Conservation (phyloP, 805 yeast genomes). For the Limtongia smithiae region DNA sequence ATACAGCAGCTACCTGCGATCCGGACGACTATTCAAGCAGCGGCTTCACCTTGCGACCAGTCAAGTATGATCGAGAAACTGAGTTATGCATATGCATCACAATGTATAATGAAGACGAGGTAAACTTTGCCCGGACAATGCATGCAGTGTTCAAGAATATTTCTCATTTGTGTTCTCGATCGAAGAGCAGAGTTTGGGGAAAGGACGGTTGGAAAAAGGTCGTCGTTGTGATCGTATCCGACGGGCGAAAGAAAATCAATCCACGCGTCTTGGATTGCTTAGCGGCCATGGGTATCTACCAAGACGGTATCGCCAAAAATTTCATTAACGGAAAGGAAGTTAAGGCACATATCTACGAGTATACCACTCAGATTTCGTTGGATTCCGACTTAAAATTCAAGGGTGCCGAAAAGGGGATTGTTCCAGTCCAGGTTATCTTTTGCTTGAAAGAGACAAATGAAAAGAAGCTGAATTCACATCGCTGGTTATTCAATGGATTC, state of each 20-base stretch:
- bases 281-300: conserved; percentile 95
- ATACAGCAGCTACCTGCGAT: conserved; percentile 92
- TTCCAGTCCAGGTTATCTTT: conserved; percentile 91
- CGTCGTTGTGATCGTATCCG: conserved; percentile 86
- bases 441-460: conserved; percentile 89
- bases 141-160: conserved; percentile 92
- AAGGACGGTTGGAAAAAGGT: conserved; percentile 95
- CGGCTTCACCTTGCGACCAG: conserved; percentile 84
- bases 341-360: conserved; percentile 89
- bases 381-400: conserved; percentile 85
- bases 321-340: conserved; percentile 89
- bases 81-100: conserved; percentile 90
- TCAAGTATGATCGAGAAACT: conserved; percentile 83
- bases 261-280: conserved; percentile 81
- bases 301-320: conserved; percentile 95
- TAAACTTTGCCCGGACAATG: conserved; percentile 84
- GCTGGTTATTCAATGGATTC: conserved; percentile 95
- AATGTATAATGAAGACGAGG: conserved; percentile 95
- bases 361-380: conserved; percentile 90
- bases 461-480: conserved; percentile 92
- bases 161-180: conserved; percentile 78
- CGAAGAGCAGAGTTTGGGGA: conserved; percentile 88
- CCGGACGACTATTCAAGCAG: conserved; percentile 77
- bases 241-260: conserved; percentile 86
- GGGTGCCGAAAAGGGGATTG: conserved; percentile 83